Base-by-base conservation (phyloP, 1,284 basidiomycete species). In the Ceratobasidium papillatum region DNA sequence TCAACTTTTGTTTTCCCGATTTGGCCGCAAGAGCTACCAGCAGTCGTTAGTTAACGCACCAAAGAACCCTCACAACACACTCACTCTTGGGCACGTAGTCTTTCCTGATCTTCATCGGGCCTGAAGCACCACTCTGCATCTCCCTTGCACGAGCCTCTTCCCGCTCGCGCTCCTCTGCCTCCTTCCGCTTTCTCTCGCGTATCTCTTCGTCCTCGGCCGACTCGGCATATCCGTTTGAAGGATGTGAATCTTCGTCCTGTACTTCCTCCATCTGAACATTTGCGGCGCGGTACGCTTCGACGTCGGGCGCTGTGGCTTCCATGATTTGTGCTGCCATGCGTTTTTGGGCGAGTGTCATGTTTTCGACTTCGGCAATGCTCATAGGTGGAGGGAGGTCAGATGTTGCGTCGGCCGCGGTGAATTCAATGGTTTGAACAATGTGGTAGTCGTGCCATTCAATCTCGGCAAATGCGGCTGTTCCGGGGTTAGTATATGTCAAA, bases 381-480 rank as follows among this genome's bases (percentile, higher is more conserved):
- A 97, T 97, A 0, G 98, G 98, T 30, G 94, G 91, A 11, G 98
- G 98, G 32, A 99, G 86, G 80, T 99, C 96, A 34, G 96, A 91
- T 52, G 91, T 90, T 75, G 94, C 91, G 81, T 99, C 98, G 3
- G 92, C 92, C 65, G 92, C 90, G 11, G 98, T 99, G 80, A 99
- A 98, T 82, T 99, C 98, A 78, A 99, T 98, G 25, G 97, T 99
- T 81, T 98, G 95, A 19, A 99, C 98, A 75, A 98, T 95, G 66
- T 96, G 95, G 84, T 99, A 99, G 83, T 99, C 98, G 80, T 99
- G 95, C 98, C 98, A 99, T 81, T 99, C 98, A 80, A 99, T 99
- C 81, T 96, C 94, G 61, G 95, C 94, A 80, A 98, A 96, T 9
- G 95, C 95, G 81, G 89, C 93, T 94, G n/a, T 30, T 14, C 2